Evolutionary conservation across 345 rosid species (phyloP).

Genomic region (Lumnitzera racemosa): DNA sequence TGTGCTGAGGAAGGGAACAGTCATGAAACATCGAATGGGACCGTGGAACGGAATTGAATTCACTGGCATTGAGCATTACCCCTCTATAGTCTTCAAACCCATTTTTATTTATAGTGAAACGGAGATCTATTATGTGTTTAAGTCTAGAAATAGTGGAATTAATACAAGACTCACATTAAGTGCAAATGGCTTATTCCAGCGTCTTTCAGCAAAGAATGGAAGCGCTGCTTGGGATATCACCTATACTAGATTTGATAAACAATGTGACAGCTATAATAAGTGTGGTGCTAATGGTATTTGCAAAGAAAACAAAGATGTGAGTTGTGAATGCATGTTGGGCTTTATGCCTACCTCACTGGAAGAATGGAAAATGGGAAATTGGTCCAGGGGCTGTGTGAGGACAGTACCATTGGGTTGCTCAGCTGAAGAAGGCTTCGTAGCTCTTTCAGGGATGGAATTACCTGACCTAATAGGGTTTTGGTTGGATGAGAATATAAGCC

Average conservation of each 20-base stretch:
- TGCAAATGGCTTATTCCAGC: background rate
- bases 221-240: conserved; percentile 2
- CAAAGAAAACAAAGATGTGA: background rate
- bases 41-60: conserved; percentile 31
- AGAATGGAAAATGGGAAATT: conserved; percentile 22
- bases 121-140: conserved; percentile 14
- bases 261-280: background rate
- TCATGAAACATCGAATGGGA: conserved; percentile 8
- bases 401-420: conserved; percentile 3
- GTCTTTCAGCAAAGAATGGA: background rate
- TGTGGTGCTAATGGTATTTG: conserved; percentile 1
- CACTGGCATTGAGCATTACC: conserved; percentile 15
- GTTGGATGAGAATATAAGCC: conserved; percentile 11
- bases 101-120: conserved; percentile 9
- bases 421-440: conserved; percentile 6
- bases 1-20: conserved; percentile 13
- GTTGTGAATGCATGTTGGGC: conserved; percentile 26
- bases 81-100: conserved; percentile 2
- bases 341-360: conserved; percentile 21
- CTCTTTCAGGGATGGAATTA: conserved; percentile 6
- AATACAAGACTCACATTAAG: background rate
- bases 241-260: background rate
- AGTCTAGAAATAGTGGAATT: background rate
- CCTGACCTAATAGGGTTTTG: conserved; percentile 20
- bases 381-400: conserved; percentile 11